Evolutionary conservation across 1,284 basidiomycete genomes (phyloP), one percentile per base, ranked within the genome.

Genomic region (Somion occarium): DNA sequence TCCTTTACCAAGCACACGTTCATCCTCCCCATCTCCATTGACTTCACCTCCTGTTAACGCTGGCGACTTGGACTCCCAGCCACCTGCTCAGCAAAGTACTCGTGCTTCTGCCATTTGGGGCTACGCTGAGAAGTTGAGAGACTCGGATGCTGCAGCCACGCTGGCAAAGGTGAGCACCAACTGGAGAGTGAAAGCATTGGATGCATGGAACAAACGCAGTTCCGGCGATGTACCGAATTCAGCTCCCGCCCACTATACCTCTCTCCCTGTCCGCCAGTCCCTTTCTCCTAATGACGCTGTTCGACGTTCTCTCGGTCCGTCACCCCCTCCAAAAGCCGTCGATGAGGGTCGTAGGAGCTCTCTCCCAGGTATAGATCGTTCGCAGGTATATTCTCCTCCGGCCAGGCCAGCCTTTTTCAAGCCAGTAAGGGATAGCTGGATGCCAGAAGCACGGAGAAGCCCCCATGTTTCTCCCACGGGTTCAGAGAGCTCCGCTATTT

Each of bases 101-200:
- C 19, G 19, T 13, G 52, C 43, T 23, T 60, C 73, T 11, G 70
- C 69, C 50, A 56, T 88, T 3, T 87, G 85, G 84, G 65, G 68
- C 38, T 90, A 89, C 61, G 84, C 88, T 0, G 84, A 80, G 59
- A 88, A 82, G 61, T 61, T 90, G 12, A 84, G 78, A 60, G 81
- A 86, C 50, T 88, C 85, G 2, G 84, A 89, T 60, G 71, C 86
- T 3, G 74, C 81, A 30, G 87, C 88, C 4, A 74, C 75, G 1
- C 64, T 89, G 12, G 73, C 87, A 2, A 90, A 88, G 67, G 81
- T 77, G 46, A 82, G 85, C 62, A 84, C 78, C 19, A 90, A 89
- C 57, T 85, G 83, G 81, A 75, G 78, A 26, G 85, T 85, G 20
- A 82, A 74, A 58, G 81, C 82, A 18, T 42, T 69, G 46, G 63